These are phyloP conservation scores for Tetrastigma voinierianum DNA, from an alignment of 164 flowering plant species.

Conservation along the genomic window DNA sequence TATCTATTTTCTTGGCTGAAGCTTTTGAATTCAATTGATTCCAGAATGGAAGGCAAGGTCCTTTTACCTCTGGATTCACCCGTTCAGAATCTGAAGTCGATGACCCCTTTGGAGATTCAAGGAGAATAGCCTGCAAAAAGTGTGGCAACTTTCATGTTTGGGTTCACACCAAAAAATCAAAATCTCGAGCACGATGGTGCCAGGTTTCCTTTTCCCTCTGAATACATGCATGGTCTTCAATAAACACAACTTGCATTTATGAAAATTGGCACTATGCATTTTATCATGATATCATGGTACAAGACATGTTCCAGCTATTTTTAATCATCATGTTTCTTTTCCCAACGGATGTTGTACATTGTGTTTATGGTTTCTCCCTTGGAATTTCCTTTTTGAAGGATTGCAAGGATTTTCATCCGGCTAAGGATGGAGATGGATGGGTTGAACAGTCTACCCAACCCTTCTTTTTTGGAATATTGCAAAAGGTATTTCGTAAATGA, in stretches of 20 bases:
- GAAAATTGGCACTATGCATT: neutral
- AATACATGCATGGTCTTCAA: constrained; percentile 1
- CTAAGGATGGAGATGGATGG: constrained; percentile 99
- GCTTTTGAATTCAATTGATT: constrained; percentile 15
- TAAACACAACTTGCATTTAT: constrained; percentile 5
- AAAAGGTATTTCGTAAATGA: constrained; percentile 58
- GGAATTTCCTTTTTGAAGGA: constrained; percentile 54
- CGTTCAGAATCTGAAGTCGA: constrained; percentile 50
- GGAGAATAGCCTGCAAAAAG: constrained; percentile 89
- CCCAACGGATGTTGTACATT: neutral
- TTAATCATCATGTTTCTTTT: constrained; percentile 5
- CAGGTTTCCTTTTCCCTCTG: constrained; percentile 58
- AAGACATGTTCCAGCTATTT: constrained; percentile 7
- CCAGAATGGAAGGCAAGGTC: constrained; percentile 66
- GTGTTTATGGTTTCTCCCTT: constrained; percentile 11
- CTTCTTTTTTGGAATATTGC: constrained; percentile 76
- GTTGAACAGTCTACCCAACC: constrained; percentile 89
- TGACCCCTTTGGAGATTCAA: constrained; percentile 60
- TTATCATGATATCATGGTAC: neutral
- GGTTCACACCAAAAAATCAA: constrained; percentile 61
- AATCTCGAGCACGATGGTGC: constrained; percentile 96
- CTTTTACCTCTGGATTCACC: constrained; percentile 54
- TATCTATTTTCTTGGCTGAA: constrained; percentile 1
- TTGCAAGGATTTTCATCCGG: constrained; percentile 88
- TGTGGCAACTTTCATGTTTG: constrained; percentile 78